phyloP scores from a whole-genome alignment of 202 grass and related monocot species.

The Setaria italica region DNA sequence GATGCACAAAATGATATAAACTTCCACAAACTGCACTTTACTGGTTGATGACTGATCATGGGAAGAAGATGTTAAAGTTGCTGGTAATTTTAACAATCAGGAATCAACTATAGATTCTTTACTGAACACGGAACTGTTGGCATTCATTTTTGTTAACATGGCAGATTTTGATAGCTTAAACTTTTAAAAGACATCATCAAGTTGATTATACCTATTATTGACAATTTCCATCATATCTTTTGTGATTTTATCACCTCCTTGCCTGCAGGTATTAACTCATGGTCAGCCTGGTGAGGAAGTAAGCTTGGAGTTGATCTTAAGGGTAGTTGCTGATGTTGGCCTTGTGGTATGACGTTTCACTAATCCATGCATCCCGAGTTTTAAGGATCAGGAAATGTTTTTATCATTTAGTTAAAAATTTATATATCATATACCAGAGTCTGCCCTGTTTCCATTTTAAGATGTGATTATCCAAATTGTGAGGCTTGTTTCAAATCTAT shows the following conservation, averaged over 20 bases:
- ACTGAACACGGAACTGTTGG: not conserved
- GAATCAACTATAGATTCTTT: conserved; percentile 7
- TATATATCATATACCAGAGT: not conserved
- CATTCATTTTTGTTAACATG: conserved; percentile 14
- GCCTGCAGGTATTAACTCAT: conserved; percentile 78
- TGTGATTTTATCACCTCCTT: conserved; percentile 38
- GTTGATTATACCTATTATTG: not conserved
- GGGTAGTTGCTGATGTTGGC: conserved; percentile 98
- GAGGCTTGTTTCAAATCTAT: conserved; percentile 23
- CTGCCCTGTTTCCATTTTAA: conserved; percentile 9
- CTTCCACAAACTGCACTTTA: not conserved
- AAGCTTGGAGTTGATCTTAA: conserved; percentile 88
- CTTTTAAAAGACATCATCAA: conserved; percentile 1
- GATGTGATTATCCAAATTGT: conserved; percentile 1
- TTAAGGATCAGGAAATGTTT: not conserved
- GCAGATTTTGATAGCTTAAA: conserved; percentile 19
- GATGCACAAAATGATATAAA: not conserved
- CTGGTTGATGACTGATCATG: conserved; percentile 12
- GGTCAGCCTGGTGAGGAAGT: conserved; percentile 92
- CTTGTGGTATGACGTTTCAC: conserved; percentile 71
- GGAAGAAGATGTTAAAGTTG: conserved; percentile 6
- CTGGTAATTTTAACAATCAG: conserved; percentile 7
- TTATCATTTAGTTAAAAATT: conserved; percentile 1
- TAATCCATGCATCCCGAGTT: conserved; percentile 8
- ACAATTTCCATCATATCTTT: conserved; percentile 9